Base-by-base conservation (phyloP, 164 flowering plant genomes). In the Stephania japonica region DNA sequence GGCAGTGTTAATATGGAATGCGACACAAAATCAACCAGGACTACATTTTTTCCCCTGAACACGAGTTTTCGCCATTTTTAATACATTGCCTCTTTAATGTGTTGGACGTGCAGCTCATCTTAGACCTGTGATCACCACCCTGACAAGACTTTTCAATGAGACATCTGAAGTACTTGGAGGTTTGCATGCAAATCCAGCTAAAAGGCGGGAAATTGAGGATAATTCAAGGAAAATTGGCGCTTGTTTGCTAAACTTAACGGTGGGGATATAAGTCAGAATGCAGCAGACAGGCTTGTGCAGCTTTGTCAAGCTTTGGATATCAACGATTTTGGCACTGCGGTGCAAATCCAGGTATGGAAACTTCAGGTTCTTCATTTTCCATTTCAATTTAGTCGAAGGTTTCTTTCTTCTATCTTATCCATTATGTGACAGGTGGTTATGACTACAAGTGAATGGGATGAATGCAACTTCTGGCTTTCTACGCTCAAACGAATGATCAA, bases 361-460 rank as follows among this genome's bases (percentile, higher is more conserved):
- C n/a, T 43, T 6, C 6, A 42, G 27, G 64, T 3, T 13, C 23
- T 1, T 56, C 18, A 56, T 70, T 44, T 47, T 61, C 16, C 26
- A 8, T 24, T 59, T 41, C 65, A 19, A 13, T 16, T 23, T 44
- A n/a, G 19, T 27, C 10, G 59, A 27, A n/a, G 21, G 24, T 7
- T 7, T 73, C 65, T 21, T 38, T 70, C 63, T 42, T 26, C 1
- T 49, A 62, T 6, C 26, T 70, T 68, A 67, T 13, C n/a, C 19
- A 18, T 50, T 42, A 26, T 49, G 69, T 25, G 72, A 64, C 82
- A 95, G 99, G 93, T 95, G 1, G 86, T 74, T 66, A 88, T 95
- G 62, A 95, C 99, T 12, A 90, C 97, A 1, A 95, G 91, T 50
- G 99, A 93, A 53, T 95, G 99, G 99, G 99, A 95, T 59, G 99